Evolutionary conservation across 345 rosid genomes (phyloP).

Genomic region (Raphanus raphanistrum): DNA sequence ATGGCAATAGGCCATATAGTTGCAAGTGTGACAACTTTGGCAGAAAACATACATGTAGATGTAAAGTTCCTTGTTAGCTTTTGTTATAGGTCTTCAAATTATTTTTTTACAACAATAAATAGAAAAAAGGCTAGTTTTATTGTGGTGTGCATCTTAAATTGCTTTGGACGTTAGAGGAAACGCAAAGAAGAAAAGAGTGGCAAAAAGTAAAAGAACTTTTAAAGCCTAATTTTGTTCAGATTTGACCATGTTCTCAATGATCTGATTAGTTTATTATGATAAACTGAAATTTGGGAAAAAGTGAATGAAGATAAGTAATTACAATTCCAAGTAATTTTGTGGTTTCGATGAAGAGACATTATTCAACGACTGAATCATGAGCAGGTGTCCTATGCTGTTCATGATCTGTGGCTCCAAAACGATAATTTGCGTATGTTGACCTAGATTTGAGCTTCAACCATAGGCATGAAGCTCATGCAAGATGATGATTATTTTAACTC

Average conservation of each 20-base stretch:
- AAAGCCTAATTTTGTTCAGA: not conserved
- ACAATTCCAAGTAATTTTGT: not conserved
- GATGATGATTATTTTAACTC: not conserved
- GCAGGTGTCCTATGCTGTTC: not conserved
- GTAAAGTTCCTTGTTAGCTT: constrained; percentile 10
- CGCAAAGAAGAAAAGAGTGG: not conserved
- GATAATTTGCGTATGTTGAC: not conserved
- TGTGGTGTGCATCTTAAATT: not conserved
- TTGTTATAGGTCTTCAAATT: not conserved
- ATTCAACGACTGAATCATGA: not conserved
- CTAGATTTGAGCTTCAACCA: not conserved
- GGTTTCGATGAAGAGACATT: not conserved
- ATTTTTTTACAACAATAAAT: not conserved
- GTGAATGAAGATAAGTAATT: not conserved
- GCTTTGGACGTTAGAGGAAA: not conserved
- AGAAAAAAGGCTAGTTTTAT: not conserved
- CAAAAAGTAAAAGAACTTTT: not conserved
- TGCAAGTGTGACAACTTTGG: constrained; percentile 28
- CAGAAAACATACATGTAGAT: constrained; percentile 24
- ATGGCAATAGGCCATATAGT: constrained; percentile 4
- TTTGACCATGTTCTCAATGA: not conserved
- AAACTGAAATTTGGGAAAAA: not conserved
- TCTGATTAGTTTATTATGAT: not conserved
- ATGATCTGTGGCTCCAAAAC: not conserved
- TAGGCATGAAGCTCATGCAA: not conserved